Base-by-base conservation (phyloP, 257 asterid species). In the Solanum pennellii region DNA sequence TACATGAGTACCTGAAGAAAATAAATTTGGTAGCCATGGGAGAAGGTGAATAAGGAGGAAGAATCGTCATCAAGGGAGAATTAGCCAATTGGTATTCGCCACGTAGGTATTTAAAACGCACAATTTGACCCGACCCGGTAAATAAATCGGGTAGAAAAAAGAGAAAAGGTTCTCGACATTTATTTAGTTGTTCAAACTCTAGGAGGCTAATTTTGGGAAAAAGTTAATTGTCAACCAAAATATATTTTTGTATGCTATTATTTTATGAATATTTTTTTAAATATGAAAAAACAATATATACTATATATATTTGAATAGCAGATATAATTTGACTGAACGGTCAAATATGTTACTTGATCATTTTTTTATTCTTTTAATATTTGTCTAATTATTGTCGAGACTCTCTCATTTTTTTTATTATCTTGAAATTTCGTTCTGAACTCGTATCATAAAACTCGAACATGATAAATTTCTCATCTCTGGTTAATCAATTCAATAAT, bases 11-110 rank as follows among this genome's bases (percentile, higher is more conserved):
- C 6, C 10, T 80, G 84, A 45, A 44, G 84, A 80, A 45, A 27
- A 8, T 29, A 31, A 18, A 52, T 82, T 79, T 49, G 85, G 60
- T 49, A 27, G 20, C 69, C 85, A 82, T 82, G 85, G 85, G 44
- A 82, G 69, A 82, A 49, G 45, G 31, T 29, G 21, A 20, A 49
- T 31, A 60, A 31, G 29, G 20, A 9, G 56, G 74, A 82, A 37
- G n/a, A 18, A 12, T 14, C 88, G 88, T 88, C 88, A 88, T 39
- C 44, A 56, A 12, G 68, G 15, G 29, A 44, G 9, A 1, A n/a
- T 47, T 20, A 21, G 8, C 90, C 88, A 88, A 86, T 88, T 31
- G 76, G 3, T 66, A 7, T 3, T 27, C 4, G 76, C 82, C 90
- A 80, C 87, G 90, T 72, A 18, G 12, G 18, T 27, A 47, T 49